These are phyloP conservation scores for Alternaria triticina DNA, from an alignment of 2,329 filamentous ascomycete genomes.

Conservation along the genomic window DNA sequence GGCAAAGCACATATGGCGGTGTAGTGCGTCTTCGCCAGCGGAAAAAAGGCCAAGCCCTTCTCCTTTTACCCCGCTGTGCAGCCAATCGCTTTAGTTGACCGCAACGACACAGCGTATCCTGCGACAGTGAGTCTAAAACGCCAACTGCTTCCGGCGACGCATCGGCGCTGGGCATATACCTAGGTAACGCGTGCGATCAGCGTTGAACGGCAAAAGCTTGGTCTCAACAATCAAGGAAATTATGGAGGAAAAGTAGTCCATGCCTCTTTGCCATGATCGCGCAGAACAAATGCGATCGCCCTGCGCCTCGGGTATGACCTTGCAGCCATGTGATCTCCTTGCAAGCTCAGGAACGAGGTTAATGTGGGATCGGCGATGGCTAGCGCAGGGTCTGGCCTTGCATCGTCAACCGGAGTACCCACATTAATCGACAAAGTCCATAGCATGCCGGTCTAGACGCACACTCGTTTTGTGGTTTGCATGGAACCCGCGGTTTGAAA, in stretches of 20 bases:
- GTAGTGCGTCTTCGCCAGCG: constrained; percentile 1
- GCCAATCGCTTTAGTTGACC: constrained; percentile 8
- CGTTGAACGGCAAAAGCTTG: background rate
- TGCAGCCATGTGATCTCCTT: background rate
- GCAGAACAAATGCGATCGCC: background rate
- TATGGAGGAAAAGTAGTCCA: background rate
- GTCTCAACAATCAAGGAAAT: background rate
- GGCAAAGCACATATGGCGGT: constrained; percentile 14
- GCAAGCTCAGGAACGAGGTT: background rate
- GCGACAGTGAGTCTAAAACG: background rate
- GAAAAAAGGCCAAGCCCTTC: background rate
- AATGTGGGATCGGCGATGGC: background rate
- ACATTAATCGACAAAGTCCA: background rate
- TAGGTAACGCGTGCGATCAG: background rate
- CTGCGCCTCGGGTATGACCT: background rate
- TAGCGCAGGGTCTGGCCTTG: constrained; percentile 7
- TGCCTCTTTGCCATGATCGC: background rate
- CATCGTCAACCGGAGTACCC: background rate
- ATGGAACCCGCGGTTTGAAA: constrained; percentile 12
- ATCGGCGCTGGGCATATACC: background rate
- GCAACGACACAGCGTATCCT: background rate
- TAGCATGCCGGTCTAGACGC: constrained; percentile 3
- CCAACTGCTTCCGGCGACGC: background rate
- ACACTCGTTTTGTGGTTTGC: constrained; percentile 1
- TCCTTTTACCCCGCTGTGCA: background rate